Percentiles rank a stretch among this genome's conserved stretches.
Evolutionary conservation across 805 yeast species (phyloP).

Genomic region (Ogataea salicorniae): DNA sequence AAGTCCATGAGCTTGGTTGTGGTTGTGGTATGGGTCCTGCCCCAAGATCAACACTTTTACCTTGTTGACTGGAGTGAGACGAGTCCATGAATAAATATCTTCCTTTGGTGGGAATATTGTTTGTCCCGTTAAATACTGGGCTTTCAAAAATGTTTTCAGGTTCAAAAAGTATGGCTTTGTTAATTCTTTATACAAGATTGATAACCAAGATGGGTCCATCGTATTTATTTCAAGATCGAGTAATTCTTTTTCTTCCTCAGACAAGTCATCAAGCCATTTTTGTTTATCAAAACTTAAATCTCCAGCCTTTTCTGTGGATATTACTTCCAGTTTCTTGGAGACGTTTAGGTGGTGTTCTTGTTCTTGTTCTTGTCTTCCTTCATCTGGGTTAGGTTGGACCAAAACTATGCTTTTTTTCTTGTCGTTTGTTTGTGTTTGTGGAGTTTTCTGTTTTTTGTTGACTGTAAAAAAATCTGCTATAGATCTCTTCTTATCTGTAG

Average conservation of each 20-base stretch:
- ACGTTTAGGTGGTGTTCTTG: too few relatives aligned
- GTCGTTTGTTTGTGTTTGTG: background rate
- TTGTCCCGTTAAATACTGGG: conserved; percentile 36
- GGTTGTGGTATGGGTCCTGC: conserved; percentile 94
- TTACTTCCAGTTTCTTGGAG: too few relatives aligned
- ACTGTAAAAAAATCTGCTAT: conserved; percentile 16
- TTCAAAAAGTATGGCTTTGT: conserved; percentile 79
- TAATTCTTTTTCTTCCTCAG: conserved; percentile 44
- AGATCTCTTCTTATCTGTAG: conserved; percentile 5
- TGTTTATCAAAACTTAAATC: conserved; percentile 38
- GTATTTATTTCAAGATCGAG: conserved; percentile 64
- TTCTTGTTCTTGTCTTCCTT: too few relatives aligned
- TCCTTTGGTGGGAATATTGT: conserved; percentile 71
- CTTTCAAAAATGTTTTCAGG: conserved; percentile 57
- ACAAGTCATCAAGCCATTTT: conserved; percentile 45
- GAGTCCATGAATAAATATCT: conserved; percentile 88
- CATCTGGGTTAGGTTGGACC: background rate
- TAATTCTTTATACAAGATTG: conserved; percentile 59
- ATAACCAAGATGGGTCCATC: conserved; percentile 76
- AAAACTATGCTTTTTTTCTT: background rate
- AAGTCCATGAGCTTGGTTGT: conserved; percentile 91
- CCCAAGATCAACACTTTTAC: conserved; percentile 83
- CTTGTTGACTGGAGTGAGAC: conserved; percentile 67
- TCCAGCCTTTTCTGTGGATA: background rate
- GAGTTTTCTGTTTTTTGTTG: conserved; percentile 6